phyloP scores from a whole-genome alignment of 306 rosid species.

The Medicago ruthenica region DNA sequence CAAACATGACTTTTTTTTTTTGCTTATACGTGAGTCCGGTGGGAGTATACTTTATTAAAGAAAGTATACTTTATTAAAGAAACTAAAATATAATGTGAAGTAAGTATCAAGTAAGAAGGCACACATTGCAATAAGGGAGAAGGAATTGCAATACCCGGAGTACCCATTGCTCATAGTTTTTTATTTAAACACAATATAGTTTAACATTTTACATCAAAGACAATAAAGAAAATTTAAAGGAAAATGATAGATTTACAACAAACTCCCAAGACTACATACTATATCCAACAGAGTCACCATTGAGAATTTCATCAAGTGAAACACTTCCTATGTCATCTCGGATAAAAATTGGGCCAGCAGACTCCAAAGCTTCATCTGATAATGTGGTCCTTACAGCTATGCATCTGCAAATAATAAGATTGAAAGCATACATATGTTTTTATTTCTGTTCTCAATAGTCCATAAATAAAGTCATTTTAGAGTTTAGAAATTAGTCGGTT shows the following conservation, averaged over 20 bases:
- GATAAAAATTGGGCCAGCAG: constrained; percentile 78
- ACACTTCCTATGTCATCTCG: constrained; percentile 83
- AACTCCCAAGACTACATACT: constrained; percentile 86
- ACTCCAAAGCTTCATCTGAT: constrained; percentile 69
- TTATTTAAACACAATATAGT: constrained; percentile 46
- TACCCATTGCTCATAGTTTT: constrained; percentile 45
- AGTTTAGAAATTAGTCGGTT: constrained; percentile 24
- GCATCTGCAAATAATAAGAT: constrained; percentile 63
- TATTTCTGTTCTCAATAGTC: constrained; percentile 12
- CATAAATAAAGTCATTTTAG: constrained; percentile 20
- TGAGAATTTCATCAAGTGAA: constrained; percentile 88
- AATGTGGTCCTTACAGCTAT: constrained; percentile 91
- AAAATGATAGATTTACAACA: constrained; percentile 52
- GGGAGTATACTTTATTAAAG: constrained; percentile 24
- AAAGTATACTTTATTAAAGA: constrained; percentile 29
- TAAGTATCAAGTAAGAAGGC: constrained; percentile 37
- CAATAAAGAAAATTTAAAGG: constrained; percentile 54
- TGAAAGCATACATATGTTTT: constrained; percentile 24
- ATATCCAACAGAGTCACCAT: constrained; percentile 80
- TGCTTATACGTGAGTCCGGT: not conserved
- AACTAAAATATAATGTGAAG: constrained; percentile 31
- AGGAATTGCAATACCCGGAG: constrained; percentile 48
- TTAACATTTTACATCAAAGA: constrained; percentile 61
- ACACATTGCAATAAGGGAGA: constrained; percentile 39
- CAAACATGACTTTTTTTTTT: not conserved